phyloP scores from a whole-genome alignment of 352 stramenopile species.

The Pythium monospermum region DNA sequence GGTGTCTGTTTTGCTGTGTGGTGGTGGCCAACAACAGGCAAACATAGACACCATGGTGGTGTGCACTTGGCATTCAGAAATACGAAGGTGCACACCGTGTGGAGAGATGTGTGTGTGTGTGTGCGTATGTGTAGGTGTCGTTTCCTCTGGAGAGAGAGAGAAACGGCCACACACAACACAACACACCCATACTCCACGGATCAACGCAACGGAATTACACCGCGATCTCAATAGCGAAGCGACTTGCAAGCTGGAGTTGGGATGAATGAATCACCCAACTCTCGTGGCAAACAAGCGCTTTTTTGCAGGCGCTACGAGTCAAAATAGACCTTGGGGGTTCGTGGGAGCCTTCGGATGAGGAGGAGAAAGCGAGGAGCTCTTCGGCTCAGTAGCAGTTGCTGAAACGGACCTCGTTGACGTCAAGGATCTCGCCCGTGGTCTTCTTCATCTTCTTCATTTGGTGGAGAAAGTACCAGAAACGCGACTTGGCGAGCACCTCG shows the following conservation, averaged over 20 bases:
- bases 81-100: too few species aligned
- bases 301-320: constrained; percentile 36
- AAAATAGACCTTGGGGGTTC: background rate
- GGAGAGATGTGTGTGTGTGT: too few species aligned
- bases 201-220: constrained; percentile 30
- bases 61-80: too few species aligned
- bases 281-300: constrained; percentile 86
- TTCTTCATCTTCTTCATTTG: constrained; percentile 99
- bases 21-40: too few species aligned
- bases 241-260: constrained; percentile 85
- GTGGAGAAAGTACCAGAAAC: constrained; percentile 99
- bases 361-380: background rate
- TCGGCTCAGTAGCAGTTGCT: background rate
- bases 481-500: constrained; percentile 97
- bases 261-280: constrained; percentile 25
- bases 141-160: too few species aligned
- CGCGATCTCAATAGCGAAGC: constrained; percentile 53
- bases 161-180: too few species aligned
- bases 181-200: background rate
- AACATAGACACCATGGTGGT: too few species aligned
- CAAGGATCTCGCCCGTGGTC: constrained; percentile 99
- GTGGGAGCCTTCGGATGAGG: background rate
- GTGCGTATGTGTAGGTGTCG: too few species aligned
- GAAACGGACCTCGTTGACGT: constrained; percentile 95
- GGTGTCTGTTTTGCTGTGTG: too few species aligned